Conservation (phyloP, 306 rosid genomes). For the Crotalaria pallida region DNA sequence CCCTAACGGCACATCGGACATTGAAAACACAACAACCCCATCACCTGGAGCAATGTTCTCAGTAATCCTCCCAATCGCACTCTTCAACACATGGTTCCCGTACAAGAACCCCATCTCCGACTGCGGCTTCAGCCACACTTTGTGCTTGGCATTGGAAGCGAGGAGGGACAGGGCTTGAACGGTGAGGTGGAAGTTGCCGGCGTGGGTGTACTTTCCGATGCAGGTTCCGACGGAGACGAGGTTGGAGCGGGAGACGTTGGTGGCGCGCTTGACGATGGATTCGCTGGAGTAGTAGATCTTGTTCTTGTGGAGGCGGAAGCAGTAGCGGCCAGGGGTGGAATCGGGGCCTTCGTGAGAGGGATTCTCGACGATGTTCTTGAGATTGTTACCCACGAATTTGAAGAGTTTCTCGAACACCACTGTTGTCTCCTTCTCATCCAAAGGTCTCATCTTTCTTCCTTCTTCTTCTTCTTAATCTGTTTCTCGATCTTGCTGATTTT, state of each 20-base stretch:
- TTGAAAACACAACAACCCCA: slow-evolving; percentile 83
- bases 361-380: slow-evolving; percentile 75
- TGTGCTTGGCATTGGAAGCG: slow-evolving; percentile 80
- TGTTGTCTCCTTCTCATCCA: slow-evolving; percentile 75
- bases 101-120: slow-evolving; percentile 84
- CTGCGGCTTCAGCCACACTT: slow-evolving; percentile 89
- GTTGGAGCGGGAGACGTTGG: slow-evolving; percentile 60
- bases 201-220: slow-evolving; percentile 84
- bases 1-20: slow-evolving; percentile 87
- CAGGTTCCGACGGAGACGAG: slow-evolving; percentile 74
- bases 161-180: slow-evolving; percentile 55
- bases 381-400: slow-evolving; percentile 86
- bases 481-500: no score
- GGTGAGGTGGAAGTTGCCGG: slow-evolving; percentile 77
- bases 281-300: slow-evolving; percentile 72
- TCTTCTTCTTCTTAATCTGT: no score
- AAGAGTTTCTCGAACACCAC: slow-evolving; percentile 75
- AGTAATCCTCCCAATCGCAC: slow-evolving; percentile 82
- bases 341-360: slow-evolving; percentile 92
- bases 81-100: slow-evolving; percentile 80
- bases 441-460: slow-evolving; percentile 55
- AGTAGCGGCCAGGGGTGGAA: slow-evolving; percentile 63
- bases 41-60: slow-evolving; percentile 72
- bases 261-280: slow-evolving; percentile 79
- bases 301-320: slow-evolving; percentile 88